Evolutionary conservation across 129 eudicot genomes (phyloP), one percentile per base, ranked within the genome.

Genomic region (Flaveria ramosissima): DNA sequence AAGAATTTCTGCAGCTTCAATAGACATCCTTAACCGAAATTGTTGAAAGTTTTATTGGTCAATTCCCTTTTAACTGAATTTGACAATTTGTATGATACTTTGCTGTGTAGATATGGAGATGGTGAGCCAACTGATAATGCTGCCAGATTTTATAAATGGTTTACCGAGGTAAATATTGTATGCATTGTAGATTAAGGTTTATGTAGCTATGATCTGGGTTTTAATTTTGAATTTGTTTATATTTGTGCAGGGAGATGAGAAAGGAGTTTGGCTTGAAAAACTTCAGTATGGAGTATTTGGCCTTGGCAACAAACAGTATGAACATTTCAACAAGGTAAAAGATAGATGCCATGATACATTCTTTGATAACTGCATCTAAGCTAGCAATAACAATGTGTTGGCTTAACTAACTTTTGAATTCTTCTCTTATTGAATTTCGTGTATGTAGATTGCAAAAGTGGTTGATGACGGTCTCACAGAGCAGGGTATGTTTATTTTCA

Each of bases 51-150:
- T 48, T 60, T n/a, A 32, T 71, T 59, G 47, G 57, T 45, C 64
- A 36, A 1, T 13, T 73, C 27, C 61, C 9, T 12, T 10, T 57
- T 73, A 56, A 46, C 74, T 83, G 60, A 69, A 55, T 79, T 74
- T 41, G 41, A 4, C 10, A 43, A 6, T 43, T 43, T 62, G 77
- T 60, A 50, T 39, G 77, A 43, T 74, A 17, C 23, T 68, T 56
- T 79, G 50, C 41, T 74, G 52, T 74, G 83, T 80, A 94, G 98
- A 74, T 94, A 94, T 82, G 98, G 98, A 78, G 98, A 94, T 80
- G 98, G 98, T 67, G 98, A 94, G 86, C 98, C 98, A 77, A 94
- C 98, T 2, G 98, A 94, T 75, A 94, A 94, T 78, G 96, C 98
- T 14, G 98, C 96, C 7, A 91, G 97, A 77, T 94, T 94, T 81